These are phyloP conservation scores for Endocarpon pusillum DNA, from an alignment of 495 filamentous ascomycete species.

Conservation along the genomic window DNA sequence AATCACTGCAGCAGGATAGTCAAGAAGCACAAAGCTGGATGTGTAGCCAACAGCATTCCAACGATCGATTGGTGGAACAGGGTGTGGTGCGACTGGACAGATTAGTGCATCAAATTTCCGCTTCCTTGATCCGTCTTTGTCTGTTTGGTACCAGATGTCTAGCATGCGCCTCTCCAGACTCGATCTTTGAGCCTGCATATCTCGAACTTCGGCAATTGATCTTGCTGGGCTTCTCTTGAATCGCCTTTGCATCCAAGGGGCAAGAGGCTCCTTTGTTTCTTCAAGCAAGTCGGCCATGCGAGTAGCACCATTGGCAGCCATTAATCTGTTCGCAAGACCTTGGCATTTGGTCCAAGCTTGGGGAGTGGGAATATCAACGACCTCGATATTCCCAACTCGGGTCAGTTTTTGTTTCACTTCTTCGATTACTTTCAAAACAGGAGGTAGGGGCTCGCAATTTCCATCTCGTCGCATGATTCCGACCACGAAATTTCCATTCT, in stretches of 20 bases:
- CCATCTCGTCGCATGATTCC: conserved; percentile 42
- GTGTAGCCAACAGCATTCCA: conserved; percentile 49
- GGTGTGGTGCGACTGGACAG: conserved; percentile 39
- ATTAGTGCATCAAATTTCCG: conserved; percentile 36
- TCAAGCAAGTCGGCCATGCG: conserved; percentile 37
- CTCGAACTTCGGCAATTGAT: conserved; percentile 25
- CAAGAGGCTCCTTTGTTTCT: conserved; percentile 35
- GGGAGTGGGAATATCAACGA: conserved; percentile 34
- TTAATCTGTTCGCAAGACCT: conserved; percentile 35
- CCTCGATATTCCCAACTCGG: conserved; percentile 26
- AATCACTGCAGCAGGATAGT: conserved; percentile 41
- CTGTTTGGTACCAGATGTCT: conserved; percentile 30
- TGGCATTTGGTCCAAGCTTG: conserved; percentile 33
- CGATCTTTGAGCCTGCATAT: conserved; percentile 31
- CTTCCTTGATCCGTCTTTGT: conserved; percentile 6
- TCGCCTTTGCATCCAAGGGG: conserved; percentile 36
- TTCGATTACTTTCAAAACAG: conserved; percentile 33
- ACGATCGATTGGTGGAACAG: conserved; percentile 43
- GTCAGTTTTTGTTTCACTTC: conserved; percentile 30
- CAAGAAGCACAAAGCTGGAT: conserved; percentile 39
- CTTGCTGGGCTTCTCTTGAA: conserved; percentile 25
- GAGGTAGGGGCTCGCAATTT: conserved; percentile 38
- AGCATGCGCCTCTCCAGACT: conserved; percentile 36
- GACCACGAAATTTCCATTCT: conserved; percentile 24
- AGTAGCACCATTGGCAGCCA: conserved; percentile 36